Conservation (phyloP, 768 basidiomycete genomes). For the Tulasnella sp. region DNA sequence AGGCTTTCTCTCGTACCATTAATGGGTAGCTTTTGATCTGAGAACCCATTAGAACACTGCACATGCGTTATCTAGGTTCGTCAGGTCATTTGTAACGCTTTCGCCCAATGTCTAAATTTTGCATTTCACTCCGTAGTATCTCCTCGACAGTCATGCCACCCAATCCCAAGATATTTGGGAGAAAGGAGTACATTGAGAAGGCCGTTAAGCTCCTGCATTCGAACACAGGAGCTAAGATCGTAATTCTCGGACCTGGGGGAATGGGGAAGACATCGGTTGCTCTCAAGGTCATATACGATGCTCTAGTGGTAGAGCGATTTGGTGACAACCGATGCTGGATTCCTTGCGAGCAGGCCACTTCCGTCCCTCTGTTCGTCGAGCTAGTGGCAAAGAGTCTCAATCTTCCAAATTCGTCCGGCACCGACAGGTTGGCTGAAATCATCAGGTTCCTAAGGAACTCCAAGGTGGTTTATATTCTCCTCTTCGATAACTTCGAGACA, state of each 20-base stretch:
- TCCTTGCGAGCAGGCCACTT: slow-evolving; percentile 1
- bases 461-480: background rate
- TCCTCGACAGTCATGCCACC: too few relatives aligned
- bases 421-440: background rate
- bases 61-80: too few relatives aligned
- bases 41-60: too few relatives aligned
- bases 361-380: background rate
- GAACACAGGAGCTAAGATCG: background rate
- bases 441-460: background rate
- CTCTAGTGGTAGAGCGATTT: background rate
- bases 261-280: background rate
- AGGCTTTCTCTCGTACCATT: too few relatives aligned
- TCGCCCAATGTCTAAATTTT: too few relatives aligned
- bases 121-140: too few relatives aligned
- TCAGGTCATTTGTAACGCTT: too few relatives aligned
- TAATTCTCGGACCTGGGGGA: background rate
- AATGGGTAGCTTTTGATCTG: too few relatives aligned
- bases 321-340: background rate
- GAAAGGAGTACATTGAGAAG: too few relatives aligned
- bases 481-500: background rate
- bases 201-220: too few relatives aligned
- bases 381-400: background rate
- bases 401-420: slow-evolving; percentile 12
- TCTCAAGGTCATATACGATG: background rate
- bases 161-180: too few relatives aligned